phyloP scores from a whole-genome alignment of 2,329 filamentous ascomycete species.

The Dryadomyces quercus-mongolicae region DNA sequence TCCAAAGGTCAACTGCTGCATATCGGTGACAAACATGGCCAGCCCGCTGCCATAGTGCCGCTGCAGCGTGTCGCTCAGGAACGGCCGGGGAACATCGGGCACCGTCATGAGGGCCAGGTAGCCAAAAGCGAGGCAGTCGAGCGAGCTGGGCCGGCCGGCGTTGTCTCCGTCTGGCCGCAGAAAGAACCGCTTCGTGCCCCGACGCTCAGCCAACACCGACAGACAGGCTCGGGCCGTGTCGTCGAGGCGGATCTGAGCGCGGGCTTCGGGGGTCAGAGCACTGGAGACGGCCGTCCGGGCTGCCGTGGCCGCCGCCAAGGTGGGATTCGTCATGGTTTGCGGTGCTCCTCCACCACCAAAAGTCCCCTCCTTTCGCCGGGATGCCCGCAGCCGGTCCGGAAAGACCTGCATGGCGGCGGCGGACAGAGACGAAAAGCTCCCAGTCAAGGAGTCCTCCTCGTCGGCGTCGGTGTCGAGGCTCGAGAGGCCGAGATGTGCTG shows the following conservation, averaged over 20 bases:
- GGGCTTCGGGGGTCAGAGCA: slow-evolving; percentile 57
- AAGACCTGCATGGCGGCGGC: slow-evolving; percentile 8
- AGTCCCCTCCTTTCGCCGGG: background rate
- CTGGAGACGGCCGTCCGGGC: slow-evolving; percentile 28
- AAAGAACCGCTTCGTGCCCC: slow-evolving; percentile 37
- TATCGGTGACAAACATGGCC: slow-evolving; percentile 9
- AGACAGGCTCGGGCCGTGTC: slow-evolving; percentile 60
- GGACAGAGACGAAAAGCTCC: slow-evolving; percentile 2
- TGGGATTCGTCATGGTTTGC: too few species aligned
- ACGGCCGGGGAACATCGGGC: slow-evolving; percentile 22
- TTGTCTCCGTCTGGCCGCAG: slow-evolving; percentile 37
- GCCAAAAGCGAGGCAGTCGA: slow-evolving; percentile 73
- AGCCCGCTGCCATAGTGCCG: slow-evolving; percentile 7
- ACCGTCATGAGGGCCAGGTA: slow-evolving; percentile 63
- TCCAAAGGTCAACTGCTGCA: slow-evolving; percentile 7
- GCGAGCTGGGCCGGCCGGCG: slow-evolving; percentile 38
- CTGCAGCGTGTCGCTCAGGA: slow-evolving; percentile 17
- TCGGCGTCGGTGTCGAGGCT: slow-evolving; percentile 46
- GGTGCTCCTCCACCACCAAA: background rate
- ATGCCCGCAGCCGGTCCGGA: slow-evolving; percentile 9
- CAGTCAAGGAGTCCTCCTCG: slow-evolving; percentile 17
- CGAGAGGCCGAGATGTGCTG: slow-evolving; percentile 57
- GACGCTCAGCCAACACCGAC: slow-evolving; percentile 51
- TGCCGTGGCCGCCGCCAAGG: background rate
- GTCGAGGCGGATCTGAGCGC: slow-evolving; percentile 64